Evolutionary conservation across 257 asterid species (phyloP).

Genomic region (Striga asiatica): DNA sequence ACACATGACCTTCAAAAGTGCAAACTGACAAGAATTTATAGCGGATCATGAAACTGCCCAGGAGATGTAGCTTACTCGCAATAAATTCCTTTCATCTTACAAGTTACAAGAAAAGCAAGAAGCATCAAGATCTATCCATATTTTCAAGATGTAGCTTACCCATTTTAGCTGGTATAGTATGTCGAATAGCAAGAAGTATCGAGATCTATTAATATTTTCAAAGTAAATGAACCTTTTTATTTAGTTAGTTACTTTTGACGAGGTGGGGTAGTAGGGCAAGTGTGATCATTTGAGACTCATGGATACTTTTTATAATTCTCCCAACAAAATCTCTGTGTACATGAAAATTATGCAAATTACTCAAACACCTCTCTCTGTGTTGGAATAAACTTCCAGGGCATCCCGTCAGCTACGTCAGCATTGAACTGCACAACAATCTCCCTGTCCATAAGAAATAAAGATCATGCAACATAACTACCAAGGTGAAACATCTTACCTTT

Average conservation of each 20-base stretch:
- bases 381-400: conserved; percentile 92
- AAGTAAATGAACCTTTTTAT: background rate
- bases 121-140: no score
- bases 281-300: no score
- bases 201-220: background rate
- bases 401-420: conserved; percentile 97
- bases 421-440: conserved; percentile 90
- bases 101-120: background rate
- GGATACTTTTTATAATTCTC: background rate
- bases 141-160: no score
- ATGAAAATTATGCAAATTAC: conserved; percentile 7
- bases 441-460: conserved; percentile 31
- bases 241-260: background rate
- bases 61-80: background rate
- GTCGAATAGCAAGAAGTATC: background rate
- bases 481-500: background rate
- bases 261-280: no score
- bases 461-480: conserved; percentile 11
- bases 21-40: background rate
- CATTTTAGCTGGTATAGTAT: background rate
- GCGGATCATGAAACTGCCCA: no score
- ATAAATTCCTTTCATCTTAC: background rate
- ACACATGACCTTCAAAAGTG: background rate
- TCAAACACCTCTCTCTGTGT: conserved; percentile 82
- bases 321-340: background rate